Evolutionary conservation across 2,329 filamentous ascomycete species (phyloP).

Genomic region (Fonsecaea erecta): DNA sequence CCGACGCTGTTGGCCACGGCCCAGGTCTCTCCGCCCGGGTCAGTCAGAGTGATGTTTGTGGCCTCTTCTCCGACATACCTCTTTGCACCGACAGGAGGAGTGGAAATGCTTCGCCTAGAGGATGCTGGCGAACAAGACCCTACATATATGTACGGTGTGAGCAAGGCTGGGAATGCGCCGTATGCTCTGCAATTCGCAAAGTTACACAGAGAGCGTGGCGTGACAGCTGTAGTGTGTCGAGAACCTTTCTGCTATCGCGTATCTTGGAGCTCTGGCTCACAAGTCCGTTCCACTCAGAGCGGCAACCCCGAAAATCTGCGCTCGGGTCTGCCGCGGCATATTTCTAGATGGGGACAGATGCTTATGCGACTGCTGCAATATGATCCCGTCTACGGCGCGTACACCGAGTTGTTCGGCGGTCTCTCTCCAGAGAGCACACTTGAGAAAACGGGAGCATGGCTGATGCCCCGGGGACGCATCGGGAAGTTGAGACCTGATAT

Average conservation of each 20-base stretch:
- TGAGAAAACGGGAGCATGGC: constrained; percentile 41
- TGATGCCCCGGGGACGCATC: constrained; percentile 34
- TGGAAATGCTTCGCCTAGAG: not conserved
- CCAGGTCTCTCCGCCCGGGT: constrained; percentile 18
- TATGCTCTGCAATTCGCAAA: constrained; percentile 31
- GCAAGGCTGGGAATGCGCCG: constrained; percentile 23
- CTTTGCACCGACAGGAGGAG: constrained; percentile 8
- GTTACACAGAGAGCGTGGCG: not conserved
- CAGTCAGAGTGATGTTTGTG: constrained; percentile 36
- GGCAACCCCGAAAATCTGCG: constrained; percentile 16
- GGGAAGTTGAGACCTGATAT: not conserved
- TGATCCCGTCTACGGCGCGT: constrained; percentile 48
- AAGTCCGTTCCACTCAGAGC: constrained; percentile 21
- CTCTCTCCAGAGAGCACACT: constrained; percentile 51
- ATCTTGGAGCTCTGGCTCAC: no score
- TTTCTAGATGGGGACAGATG: constrained; percentile 35
- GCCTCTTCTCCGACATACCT: constrained; percentile 14
- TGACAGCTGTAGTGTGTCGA: constrained; percentile 8
- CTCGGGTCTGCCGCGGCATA: constrained; percentile 37
- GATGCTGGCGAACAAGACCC: not conserved
- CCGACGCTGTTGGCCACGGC: not conserved
- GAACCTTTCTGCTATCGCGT: not conserved
- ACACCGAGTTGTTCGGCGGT: constrained; percentile 55
- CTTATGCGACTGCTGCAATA: constrained; percentile 40
- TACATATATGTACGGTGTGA: constrained; percentile 6